Conservation (phyloP, 2,329 filamentous ascomycete genomes). For the Macrophomina phaseolina region DNA sequence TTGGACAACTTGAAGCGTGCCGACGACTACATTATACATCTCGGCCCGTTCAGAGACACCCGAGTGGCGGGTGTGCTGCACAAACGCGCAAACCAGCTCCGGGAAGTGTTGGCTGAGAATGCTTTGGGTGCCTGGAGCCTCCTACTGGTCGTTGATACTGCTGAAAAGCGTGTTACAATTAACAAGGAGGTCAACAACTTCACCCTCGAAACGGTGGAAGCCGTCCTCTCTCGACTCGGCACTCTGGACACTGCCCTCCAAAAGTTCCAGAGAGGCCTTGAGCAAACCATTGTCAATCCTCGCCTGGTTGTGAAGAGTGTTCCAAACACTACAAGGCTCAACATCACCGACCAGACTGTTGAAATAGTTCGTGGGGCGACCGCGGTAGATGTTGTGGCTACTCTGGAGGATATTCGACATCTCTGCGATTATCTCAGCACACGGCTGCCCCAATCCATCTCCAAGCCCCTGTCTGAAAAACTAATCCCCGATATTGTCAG, state of each 20-base stretch:
- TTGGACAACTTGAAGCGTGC: slow-evolving; percentile 57
- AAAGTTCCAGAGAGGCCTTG: slow-evolving; percentile 68
- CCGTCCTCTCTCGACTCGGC: slow-evolving; percentile 44
- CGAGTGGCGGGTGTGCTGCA: slow-evolving; percentile 70
- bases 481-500: slow-evolving; percentile 74
- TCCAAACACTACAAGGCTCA: slow-evolving; percentile 40
- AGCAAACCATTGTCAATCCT: slow-evolving; percentile 65
- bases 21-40: slow-evolving; percentile 61
- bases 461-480: slow-evolving; percentile 65
- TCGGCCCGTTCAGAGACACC: slow-evolving; percentile 67
- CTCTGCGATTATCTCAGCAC: slow-evolving; percentile 56
- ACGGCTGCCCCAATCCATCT: slow-evolving; percentile 56
- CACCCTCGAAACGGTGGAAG: slow-evolving; percentile 41
- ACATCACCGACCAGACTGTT: slow-evolving; percentile 44
- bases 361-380: slow-evolving; percentile 36
- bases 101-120: slow-evolving; percentile 68
- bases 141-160: slow-evolving; percentile 67
- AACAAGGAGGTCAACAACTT: slow-evolving; percentile 54
- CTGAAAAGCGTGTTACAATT: slow-evolving; percentile 63
- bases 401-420: slow-evolving; percentile 40
- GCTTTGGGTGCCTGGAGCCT: slow-evolving; percentile 74
- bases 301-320: slow-evolving; percentile 55
- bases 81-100: slow-evolving; percentile 68
- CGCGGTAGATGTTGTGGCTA: slow-evolving; percentile 38
- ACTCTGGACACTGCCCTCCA: slow-evolving; percentile 57